Base-by-base conservation (phyloP, 2,329 filamentous ascomycete species). In the Fusarium sp. region DNA sequence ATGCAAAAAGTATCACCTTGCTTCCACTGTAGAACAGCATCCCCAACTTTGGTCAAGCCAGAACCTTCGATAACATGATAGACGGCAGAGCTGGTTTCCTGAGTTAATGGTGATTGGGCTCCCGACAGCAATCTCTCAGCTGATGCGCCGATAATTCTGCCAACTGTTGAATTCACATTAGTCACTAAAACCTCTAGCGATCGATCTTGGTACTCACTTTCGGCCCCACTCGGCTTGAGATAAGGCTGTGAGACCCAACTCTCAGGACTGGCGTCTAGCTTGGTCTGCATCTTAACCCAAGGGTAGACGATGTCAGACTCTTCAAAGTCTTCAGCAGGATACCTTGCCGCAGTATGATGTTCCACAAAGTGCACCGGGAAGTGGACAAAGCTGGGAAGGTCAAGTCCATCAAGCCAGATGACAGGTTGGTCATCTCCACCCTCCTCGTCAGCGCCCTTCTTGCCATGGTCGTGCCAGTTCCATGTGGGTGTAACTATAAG, bases 401-500 rank as follows among this genome's bases (percentile, higher is more conserved):
- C 83, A 1, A 88, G 76, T 0, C 81, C 84, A 66, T 88, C 86
- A 2, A 88, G 78, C 86, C 86, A 88, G 47, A 88, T 84, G 74
- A 87, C 82, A 0, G 85, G 84, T 7, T 62, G 11, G 3, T 64
- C 62, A 19, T 71, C 65, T 1, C 67, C 67, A 0, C 66, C 66
- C 11, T 70, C 58, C 0, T 79, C 79, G 1, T 78, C 77, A 3
- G 69, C 56, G 0, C 84, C 82, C 47, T 88, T 84, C 54, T 87
- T 87, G 4, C 86, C 86, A 55, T 88, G 85, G 56, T 88, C 86
- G 64, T 87, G 85, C 80, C 83, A 88, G 72, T 87, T 84, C 85
- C 86, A 88, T 0, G 81, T 83, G 0, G 85, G 86, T 0, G 86
- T 88, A 4, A 88, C 73, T n/a, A 88, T 84, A 0, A 88, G 82